A percentile compares a stretch with the other conserved stretches of the same genome.
Evolutionary conservation across 495 filamentous ascomycete species (phyloP).

Genomic region (Hypoxylon perforatum): DNA sequence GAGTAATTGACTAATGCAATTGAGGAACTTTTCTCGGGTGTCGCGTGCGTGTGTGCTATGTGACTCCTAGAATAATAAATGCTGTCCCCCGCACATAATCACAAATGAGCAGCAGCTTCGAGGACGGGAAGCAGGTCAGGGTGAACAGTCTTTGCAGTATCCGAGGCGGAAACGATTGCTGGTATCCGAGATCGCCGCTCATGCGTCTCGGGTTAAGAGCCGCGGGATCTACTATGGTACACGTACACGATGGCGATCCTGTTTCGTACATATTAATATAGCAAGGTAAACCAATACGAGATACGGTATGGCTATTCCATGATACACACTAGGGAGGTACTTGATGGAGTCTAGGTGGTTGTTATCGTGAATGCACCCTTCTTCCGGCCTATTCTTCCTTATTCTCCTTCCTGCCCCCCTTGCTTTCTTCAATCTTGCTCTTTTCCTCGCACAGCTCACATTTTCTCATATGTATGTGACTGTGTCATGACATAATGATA

Average conservation of each 20-base stretch:
- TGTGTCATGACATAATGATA: too few relatives aligned
- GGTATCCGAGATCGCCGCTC: neutral
- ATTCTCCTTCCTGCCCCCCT: too few relatives aligned
- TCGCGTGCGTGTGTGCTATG: neutral
- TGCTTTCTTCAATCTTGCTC: too few relatives aligned
- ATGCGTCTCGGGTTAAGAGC: constrained; percentile 14
- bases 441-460: too few relatives aligned
- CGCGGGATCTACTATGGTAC: constrained; percentile 18
- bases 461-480: too few relatives aligned
- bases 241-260: neutral
- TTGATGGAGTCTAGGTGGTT: too few relatives aligned
- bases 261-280: constrained; percentile 23
- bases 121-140: constrained; percentile 1
- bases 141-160: constrained; percentile 8
- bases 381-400: too few relatives aligned
- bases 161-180: constrained; percentile 4
- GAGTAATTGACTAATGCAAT: constrained; percentile 32
- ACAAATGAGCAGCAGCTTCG: constrained; percentile 13
- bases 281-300: neutral
- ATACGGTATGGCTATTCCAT: neutral
- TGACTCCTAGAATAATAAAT: constrained; percentile 9
- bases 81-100: constrained; percentile 17
- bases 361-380: too few relatives aligned
- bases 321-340: too few relatives aligned
- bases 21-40: constrained; percentile 11